phyloP scores from a whole-genome alignment of 331 rosid species.

The Erythrophleum ivorense region DNA sequence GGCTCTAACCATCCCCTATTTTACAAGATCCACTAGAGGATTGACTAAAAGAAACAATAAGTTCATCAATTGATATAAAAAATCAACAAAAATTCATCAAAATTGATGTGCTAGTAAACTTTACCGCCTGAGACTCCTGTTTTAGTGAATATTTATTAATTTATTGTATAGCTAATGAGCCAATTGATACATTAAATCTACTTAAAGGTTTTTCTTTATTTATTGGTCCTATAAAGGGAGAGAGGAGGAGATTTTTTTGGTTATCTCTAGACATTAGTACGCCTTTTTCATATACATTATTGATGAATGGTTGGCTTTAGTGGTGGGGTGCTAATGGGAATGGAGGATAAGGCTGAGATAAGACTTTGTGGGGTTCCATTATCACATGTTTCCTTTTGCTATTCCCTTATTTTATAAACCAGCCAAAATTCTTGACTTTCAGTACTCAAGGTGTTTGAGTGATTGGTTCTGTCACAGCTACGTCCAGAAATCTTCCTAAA shows the following conservation, averaged over 20 bases:
- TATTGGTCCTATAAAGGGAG: not conserved
- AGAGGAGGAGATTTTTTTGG: not conserved
- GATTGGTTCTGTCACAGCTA: not conserved
- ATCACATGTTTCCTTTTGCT: not conserved
- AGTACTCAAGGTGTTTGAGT: not conserved
- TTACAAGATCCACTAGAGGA: too few relatives aligned
- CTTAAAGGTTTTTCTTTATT: not conserved
- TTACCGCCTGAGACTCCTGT: not conserved
- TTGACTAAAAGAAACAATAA: too few relatives aligned
- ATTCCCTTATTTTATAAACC: conserved; percentile 14
- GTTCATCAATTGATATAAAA: too few relatives aligned
- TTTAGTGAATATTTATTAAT: not conserved
- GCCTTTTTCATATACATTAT: not conserved
- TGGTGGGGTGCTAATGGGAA: conserved; percentile 27
- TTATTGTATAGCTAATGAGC: not conserved
- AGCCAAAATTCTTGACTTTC: conserved; percentile 25
- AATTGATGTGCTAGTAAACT: not conserved
- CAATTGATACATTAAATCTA: not conserved
- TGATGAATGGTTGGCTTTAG: conserved; percentile 27
- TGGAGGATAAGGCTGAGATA: conserved; percentile 38
- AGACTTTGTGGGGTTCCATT: conserved; percentile 41
- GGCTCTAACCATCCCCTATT: too few relatives aligned
- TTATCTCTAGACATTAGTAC: conserved; percentile 4
- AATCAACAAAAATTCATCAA: too few relatives aligned
- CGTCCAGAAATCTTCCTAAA: not conserved